A percentile compares a stretch with the other conserved stretches of the same genome.
These are phyloP conservation scores for Ramalina peruviana DNA, from an alignment of 495 filamentous ascomycete species.

Conservation along the genomic window DNA sequence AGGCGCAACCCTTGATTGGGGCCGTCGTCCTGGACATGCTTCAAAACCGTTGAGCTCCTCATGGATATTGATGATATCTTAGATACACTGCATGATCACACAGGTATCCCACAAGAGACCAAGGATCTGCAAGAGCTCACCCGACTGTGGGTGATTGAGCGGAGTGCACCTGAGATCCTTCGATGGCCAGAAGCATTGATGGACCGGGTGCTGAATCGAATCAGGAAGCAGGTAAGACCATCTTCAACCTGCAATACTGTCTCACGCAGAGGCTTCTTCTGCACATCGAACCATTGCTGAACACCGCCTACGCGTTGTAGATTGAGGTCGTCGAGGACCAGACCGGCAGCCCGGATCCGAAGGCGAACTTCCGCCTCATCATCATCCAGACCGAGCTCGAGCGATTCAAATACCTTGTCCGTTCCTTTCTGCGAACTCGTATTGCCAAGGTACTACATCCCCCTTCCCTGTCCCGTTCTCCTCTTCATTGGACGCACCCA, in stretches of 20 bases:
- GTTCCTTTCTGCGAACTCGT: slow-evolving; percentile 70
- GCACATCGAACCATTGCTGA: background rate
- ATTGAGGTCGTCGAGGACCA: slow-evolving; percentile 32
- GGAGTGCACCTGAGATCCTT: slow-evolving; percentile 72
- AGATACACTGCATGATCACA: slow-evolving; percentile 54
- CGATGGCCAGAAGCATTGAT: slow-evolving; percentile 51
- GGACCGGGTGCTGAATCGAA: slow-evolving; percentile 64
- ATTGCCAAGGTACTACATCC: slow-evolving; percentile 50
- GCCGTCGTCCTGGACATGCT: background rate
- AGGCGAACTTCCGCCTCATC: slow-evolving; percentile 80
- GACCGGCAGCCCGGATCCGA: slow-evolving; percentile 62
- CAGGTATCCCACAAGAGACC: slow-evolving; percentile 38
- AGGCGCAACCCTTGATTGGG: background rate
- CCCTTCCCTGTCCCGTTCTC: background rate
- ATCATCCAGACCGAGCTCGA: slow-evolving; percentile 95
- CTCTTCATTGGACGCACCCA: slow-evolving; percentile 17
- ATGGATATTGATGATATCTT: slow-evolving; percentile 93
- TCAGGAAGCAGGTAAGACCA: slow-evolving; percentile 47
- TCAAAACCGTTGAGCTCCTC: background rate
- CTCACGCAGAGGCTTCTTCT: background rate
- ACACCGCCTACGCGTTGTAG: slow-evolving; percentile 12
- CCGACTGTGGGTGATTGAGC: slow-evolving; percentile 82
- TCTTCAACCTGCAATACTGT: background rate
- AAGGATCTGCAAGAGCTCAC: slow-evolving; percentile 81
- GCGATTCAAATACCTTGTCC: slow-evolving; percentile 77